Evolutionary conservation across 192 early-diverging fungal species (phyloP).

Genomic region (Podila clonocystis): DNA sequence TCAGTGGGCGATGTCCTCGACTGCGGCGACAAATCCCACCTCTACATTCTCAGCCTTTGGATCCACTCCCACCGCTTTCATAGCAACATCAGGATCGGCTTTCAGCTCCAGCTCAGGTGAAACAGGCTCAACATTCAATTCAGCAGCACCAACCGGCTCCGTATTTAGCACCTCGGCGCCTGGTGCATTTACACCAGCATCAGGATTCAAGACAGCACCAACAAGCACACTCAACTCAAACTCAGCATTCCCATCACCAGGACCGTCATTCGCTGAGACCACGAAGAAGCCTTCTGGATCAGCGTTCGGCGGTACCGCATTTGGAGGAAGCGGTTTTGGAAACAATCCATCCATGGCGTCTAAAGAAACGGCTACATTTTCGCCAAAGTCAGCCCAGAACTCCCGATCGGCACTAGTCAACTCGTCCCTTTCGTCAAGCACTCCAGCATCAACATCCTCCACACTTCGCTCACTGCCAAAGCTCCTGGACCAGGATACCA

Average conservation of each 20-base stretch:
- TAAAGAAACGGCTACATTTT: background rate
- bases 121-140: too few relatives aligned
- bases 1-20: background rate
- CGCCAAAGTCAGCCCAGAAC: background rate
- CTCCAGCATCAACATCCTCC: background rate
- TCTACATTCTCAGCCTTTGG: background rate
- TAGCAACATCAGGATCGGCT: background rate
- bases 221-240: background rate
- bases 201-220: background rate
- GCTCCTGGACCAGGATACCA: background rate
- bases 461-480: background rate
- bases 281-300: background rate
- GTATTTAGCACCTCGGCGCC: too few relatives aligned
- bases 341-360: background rate
- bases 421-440: background rate
- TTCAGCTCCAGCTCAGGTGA: background rate
- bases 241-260: background rate
- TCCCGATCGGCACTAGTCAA: too few relatives aligned
- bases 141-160: too few relatives aligned
- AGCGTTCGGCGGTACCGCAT: background rate
- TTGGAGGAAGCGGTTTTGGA: slow-evolving; percentile 17
- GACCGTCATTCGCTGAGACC: background rate
- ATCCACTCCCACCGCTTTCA: background rate
- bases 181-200: background rate
- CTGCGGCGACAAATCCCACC: too few relatives aligned